These are phyloP conservation scores for Ilex paraguariensis DNA, from an alignment of 305 asterid species.

Conservation along the genomic window DNA sequence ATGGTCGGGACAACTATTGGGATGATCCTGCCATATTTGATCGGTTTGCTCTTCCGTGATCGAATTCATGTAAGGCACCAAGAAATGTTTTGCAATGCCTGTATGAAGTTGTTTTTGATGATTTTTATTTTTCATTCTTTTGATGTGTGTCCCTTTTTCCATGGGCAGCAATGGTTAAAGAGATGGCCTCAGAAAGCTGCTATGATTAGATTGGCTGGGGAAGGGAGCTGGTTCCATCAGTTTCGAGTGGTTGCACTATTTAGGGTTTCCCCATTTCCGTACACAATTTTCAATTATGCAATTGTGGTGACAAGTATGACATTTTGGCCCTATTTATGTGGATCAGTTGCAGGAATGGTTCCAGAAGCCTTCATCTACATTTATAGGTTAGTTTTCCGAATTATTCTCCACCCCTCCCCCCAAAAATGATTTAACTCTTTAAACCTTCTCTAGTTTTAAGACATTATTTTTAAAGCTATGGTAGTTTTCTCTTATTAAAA, in stretches of 20 bases:
- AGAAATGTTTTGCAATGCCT: neutral
- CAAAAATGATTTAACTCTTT: neutral
- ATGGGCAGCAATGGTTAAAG: conserved; percentile 65
- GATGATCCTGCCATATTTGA: conserved; percentile 55
- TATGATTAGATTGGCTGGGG: conserved; percentile 62
- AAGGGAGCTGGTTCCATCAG: conserved; percentile 77
- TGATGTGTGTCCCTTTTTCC: neutral
- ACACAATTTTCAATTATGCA: conserved; percentile 72
- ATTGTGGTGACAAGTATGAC: conserved; percentile 67
- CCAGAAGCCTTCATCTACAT: conserved; percentile 81
- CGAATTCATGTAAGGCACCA: conserved; percentile 52
- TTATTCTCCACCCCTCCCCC: neutral
- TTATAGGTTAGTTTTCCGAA: conserved; percentile 39
- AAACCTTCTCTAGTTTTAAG: conserved; percentile 1
- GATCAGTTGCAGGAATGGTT: conserved; percentile 73
- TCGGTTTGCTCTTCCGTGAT: conserved; percentile 61
- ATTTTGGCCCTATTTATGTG: conserved; percentile 74
- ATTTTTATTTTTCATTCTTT: conserved; percentile 1
- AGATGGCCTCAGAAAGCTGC: conserved; percentile 76
- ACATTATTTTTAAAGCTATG: too few species aligned
- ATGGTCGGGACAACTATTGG: conserved; percentile 76
- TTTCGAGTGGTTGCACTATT: conserved; percentile 65
- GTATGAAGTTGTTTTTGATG: neutral
- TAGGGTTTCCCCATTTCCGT: conserved; percentile 69
- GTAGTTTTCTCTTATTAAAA: neutral